Conservation (phyloP, 2,329 filamentous ascomycete genomes). For the Calonectria hongkongensis region DNA sequence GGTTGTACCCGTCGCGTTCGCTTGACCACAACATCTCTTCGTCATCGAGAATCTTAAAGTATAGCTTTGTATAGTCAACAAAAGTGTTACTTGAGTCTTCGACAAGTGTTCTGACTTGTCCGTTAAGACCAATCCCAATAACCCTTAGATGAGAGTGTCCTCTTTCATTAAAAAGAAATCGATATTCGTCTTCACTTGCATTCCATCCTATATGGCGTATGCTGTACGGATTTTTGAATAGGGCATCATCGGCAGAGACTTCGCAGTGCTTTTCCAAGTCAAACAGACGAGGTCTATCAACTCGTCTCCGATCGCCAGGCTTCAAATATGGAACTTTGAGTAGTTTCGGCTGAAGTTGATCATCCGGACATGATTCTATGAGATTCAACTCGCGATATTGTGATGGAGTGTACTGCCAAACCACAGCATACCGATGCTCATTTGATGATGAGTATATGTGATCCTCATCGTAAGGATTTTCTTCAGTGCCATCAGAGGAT, state of each 20-base stretch:
- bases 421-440: slow-evolving; percentile 39
- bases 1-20: slow-evolving; percentile 56
- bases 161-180: slow-evolving; percentile 55
- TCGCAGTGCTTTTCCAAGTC: slow-evolving; percentile 45
- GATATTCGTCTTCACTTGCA: slow-evolving; percentile 49
- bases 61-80: slow-evolving; percentile 51
- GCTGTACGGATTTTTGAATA: slow-evolving; percentile 52
- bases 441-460: slow-evolving; percentile 46
- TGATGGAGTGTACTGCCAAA: slow-evolving; percentile 51
- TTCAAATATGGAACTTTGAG: slow-evolving; percentile 51
- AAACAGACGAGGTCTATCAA: slow-evolving; percentile 54
- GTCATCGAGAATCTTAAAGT: slow-evolving; percentile 33
- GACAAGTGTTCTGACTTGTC: slow-evolving; percentile 45
- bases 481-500: slow-evolving; percentile 43
- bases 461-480: slow-evolving; percentile 46
- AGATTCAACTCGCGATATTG: slow-evolving; percentile 46
- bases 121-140: slow-evolving; percentile 41
- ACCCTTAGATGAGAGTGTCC: slow-evolving; percentile 53
- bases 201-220: slow-evolving; percentile 52
- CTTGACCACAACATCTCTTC: slow-evolving; percentile 55
- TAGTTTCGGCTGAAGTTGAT: slow-evolving; percentile 55
- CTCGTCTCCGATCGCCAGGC: slow-evolving; percentile 51
- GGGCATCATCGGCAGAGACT: slow-evolving; percentile 45
- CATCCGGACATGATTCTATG: slow-evolving; percentile 53
- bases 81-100: slow-evolving; percentile 55